phyloP scores from a whole-genome alignment of 2,329 filamentous ascomycete genomes.

The Cordyceps farinosa region DNA sequence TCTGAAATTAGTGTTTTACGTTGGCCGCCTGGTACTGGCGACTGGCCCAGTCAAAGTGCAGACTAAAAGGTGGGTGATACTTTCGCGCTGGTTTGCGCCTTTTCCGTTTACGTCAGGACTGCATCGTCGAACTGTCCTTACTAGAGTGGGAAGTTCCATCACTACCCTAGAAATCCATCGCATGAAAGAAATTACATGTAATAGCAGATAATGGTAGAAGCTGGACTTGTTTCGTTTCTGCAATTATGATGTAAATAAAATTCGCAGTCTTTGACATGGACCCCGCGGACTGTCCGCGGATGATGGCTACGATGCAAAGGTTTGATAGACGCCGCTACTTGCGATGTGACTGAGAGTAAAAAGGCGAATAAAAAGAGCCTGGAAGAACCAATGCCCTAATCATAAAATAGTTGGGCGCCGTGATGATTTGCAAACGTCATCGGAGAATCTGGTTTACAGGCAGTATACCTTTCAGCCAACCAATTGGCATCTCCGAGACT shows the following conservation, averaged over 20 bases:
- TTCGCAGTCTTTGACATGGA: neutral
- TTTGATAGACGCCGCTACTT: neutral
- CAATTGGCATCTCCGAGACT: too few relatives aligned
- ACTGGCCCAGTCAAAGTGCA: neutral
- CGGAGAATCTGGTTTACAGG: neutral
- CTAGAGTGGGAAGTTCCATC: neutral
- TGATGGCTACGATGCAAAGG: neutral
- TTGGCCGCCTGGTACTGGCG: neutral
- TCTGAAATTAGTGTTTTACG: neutral
- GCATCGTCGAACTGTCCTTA: neutral
- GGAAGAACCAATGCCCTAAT: neutral
- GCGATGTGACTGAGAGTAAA: neutral
- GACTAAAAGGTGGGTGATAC: neutral
- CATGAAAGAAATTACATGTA: neutral
- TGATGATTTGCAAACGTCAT: neutral
- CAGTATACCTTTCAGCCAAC: too few relatives aligned
- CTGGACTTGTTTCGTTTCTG: neutral
- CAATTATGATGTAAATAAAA: neutral
- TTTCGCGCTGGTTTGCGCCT: neutral
- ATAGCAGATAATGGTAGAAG: neutral
- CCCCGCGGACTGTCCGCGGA: neutral
- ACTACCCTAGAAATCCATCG: neutral
- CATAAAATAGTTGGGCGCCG: too few relatives aligned
- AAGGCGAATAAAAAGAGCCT: neutral
- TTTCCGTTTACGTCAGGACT: slow-evolving; percentile 4